Base-by-base conservation (phyloP, 495 filamentous ascomycete genomes). In the Parathielavia appendiculata region DNA sequence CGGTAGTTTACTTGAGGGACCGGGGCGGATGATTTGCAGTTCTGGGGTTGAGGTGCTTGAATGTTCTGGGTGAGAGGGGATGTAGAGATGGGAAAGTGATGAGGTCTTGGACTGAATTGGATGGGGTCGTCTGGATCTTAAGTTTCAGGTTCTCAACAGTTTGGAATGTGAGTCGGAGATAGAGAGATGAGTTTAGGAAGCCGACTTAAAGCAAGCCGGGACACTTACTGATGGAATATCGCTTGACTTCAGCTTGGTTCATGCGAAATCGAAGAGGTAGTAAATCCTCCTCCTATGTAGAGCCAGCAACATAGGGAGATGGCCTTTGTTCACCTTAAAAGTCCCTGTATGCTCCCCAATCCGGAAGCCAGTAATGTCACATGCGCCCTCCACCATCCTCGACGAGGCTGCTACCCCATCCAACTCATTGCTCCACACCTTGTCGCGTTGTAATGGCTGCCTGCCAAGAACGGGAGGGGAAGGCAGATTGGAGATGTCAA, bases 391-490 rank as follows among this genome's bases (percentile, higher is more conserved):
- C 14, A 1, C 14, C 19, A 36, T 45, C 32, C 43, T 19, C 19
- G 16, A 20, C 11, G 30, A 30, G 7, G 40, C n/a, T 56, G 54
- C 54, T 44, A 45, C 11, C 14, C 1, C 17, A 26, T 26, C 7
- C 40, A 19, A 35, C 14, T 9, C 14, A 41, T 3, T 16, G 22
- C 23, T 44, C 54, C 44, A 23, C 48, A 32, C 54, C 44, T 32
- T 48, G 40, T 56, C 48, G 22, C 32, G 53, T 36, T 8, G 17
- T 13, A 11, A 30, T n/a, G 10, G 6, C 9, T 4, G n/a, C 14
- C 19, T 56, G 54, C 54, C 54, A 56, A 56, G 54, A 40, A 30
- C 41, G 52, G 44, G 54, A 56, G 26, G 43, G 51, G 23, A 12
- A 34, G 4, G n/a, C 13, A 40, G 40, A 22, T 44, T 34, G 26